Conservation (phyloP, 306 rosid species). For the Rosa persica region DNA sequence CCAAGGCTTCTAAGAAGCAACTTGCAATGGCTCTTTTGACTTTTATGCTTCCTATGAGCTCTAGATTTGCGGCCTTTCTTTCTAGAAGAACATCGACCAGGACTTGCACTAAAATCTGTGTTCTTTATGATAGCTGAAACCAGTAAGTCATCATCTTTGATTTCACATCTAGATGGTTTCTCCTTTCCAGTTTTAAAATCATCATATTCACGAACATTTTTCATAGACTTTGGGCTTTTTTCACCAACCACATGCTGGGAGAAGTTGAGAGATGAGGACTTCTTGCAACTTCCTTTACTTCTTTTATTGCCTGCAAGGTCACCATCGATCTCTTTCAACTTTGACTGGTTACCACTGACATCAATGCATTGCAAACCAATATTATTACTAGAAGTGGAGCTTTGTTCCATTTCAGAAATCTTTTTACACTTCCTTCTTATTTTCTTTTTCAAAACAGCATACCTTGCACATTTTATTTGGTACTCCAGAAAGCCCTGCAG, state of each 20-base stretch:
- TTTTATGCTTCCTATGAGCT: slow-evolving; percentile 53
- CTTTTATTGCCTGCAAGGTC: slow-evolving; percentile 36
- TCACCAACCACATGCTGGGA: slow-evolving; percentile 39
- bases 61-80: slow-evolving; percentile 54
- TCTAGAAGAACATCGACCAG: slow-evolving; percentile 33
- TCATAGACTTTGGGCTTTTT: slow-evolving; percentile 39
- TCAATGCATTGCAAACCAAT: slow-evolving; percentile 37
- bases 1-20: slow-evolving; percentile 75
- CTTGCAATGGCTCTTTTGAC: slow-evolving; percentile 65
- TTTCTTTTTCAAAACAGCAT: slow-evolving; percentile 57
- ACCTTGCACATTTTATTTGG: slow-evolving; percentile 27
- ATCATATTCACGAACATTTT: slow-evolving; percentile 21
- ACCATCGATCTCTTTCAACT: slow-evolving; percentile 44
- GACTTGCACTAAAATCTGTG: slow-evolving; percentile 50
- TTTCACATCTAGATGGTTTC: slow-evolving; percentile 56
- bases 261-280: slow-evolving; percentile 39
- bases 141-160: slow-evolving; percentile 87
- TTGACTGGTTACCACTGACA: slow-evolving; percentile 32
- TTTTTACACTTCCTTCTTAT: slow-evolving; percentile 67
- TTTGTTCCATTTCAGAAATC: slow-evolving; percentile 76
- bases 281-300: slow-evolving; percentile 36
- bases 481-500: slow-evolving; percentile 31
- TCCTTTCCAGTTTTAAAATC: slow-evolving; percentile 41
- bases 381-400: slow-evolving; percentile 45
- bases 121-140: slow-evolving; percentile 81